phyloP scores from a whole-genome alignment of 805 yeast species.

The Candida maltosa region DNA sequence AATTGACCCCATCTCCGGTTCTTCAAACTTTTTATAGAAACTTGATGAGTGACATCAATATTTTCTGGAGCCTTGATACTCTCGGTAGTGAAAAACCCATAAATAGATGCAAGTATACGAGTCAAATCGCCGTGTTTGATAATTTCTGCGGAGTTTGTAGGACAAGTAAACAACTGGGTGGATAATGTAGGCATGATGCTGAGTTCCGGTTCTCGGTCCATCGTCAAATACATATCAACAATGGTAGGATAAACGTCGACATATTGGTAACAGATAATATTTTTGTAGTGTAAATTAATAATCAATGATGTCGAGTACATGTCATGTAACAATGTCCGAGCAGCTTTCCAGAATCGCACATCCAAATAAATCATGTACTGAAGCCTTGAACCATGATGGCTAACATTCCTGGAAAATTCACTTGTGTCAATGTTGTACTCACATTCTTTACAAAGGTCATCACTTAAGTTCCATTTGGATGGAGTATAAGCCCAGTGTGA shows the following conservation, averaged over 20 bases:
- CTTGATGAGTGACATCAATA: slow-evolving; percentile 33
- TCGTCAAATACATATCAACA: slow-evolving; percentile 62
- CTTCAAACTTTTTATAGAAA: slow-evolving; percentile 48
- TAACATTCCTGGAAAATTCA: slow-evolving; percentile 21
- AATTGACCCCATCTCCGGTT: slow-evolving; percentile 77
- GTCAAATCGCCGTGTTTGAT: slow-evolving; percentile 63
- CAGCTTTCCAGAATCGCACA: slow-evolving; percentile 64
- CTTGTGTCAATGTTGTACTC: slow-evolving; percentile 35
- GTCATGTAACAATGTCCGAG: slow-evolving; percentile 58
- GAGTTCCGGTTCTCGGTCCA: slow-evolving; percentile 87
- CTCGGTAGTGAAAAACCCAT: slow-evolving; percentile 58
- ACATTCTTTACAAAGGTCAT: slow-evolving; percentile 42
- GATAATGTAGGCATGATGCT: slow-evolving; percentile 72
- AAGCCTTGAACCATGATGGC: slow-evolving; percentile 49
- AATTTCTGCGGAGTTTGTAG: slow-evolving; percentile 67
- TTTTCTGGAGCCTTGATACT: slow-evolving; percentile 43
- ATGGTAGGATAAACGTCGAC: slow-evolving; percentile 78
- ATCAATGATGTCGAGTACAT: slow-evolving; percentile 63
- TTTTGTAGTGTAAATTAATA: slow-evolving; percentile 53
- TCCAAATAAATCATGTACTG: slow-evolving; percentile 65
- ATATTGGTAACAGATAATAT: slow-evolving; percentile 69
- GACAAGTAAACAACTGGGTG: slow-evolving; percentile 87
- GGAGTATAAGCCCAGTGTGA: slow-evolving; percentile 40
- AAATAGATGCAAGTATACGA: slow-evolving; percentile 58
- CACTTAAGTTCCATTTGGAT: slow-evolving; percentile 46